Evolutionary conservation across 176 grass and related monocot species (phyloP).

Genomic region (Melocanna baccifera): DNA sequence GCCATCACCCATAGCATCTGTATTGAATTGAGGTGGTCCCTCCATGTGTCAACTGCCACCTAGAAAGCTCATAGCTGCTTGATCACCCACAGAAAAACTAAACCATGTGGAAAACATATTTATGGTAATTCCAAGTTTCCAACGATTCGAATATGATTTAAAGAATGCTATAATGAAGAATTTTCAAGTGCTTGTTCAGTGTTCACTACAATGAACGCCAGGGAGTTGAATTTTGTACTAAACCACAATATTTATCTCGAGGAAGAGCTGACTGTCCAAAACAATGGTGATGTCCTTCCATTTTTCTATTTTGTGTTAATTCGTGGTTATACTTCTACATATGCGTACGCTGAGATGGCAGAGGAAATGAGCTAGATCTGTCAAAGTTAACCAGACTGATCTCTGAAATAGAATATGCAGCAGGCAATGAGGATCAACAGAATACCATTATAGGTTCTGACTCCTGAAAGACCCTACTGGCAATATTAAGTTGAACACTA

Average conservation of each 20-base stretch:
- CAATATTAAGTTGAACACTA: background rate
- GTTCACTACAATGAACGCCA: no score
- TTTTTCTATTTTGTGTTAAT: background rate
- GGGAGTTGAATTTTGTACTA: background rate
- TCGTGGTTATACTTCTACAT: no score
- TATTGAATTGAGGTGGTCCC: background rate
- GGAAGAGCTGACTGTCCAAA: background rate
- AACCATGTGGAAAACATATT: background rate
- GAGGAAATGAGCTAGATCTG: background rate
- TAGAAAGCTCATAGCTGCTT: background rate
- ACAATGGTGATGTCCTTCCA: background rate
- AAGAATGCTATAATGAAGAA: background rate
- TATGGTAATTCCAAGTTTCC: background rate
- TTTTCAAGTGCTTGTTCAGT: no score
- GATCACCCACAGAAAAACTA: background rate
- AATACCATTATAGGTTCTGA: background rate
- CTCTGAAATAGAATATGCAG: background rate
- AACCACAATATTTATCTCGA: background rate
- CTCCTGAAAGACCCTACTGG: background rate
- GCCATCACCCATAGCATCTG: background rate
- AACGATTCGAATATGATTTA: background rate
- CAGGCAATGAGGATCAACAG: background rate
- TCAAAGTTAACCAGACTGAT: background rate
- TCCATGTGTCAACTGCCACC: conserved; percentile 5
- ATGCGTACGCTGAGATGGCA: no score